phyloP scores from a whole-genome alignment of 2,329 filamentous ascomycete species.

The Phaeosphaeriaceae sp. region DNA sequence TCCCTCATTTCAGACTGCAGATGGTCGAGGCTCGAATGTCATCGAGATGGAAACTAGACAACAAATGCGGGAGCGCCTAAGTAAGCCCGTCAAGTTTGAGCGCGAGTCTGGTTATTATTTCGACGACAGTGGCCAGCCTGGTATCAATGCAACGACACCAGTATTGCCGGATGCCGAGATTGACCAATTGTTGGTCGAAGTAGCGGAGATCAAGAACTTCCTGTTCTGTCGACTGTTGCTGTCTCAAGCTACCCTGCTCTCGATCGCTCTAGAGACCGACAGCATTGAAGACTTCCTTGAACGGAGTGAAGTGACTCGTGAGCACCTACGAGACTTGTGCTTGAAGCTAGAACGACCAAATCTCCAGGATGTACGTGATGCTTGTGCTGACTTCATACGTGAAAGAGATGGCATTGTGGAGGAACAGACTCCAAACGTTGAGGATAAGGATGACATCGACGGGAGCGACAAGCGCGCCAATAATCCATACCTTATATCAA shows the following conservation, averaged over 20 bases:
- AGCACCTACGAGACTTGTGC: conserved; percentile 56
- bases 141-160: conserved; percentile 43
- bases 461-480: no score
- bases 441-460: conserved; percentile 22
- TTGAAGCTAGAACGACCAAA: conserved; percentile 57
- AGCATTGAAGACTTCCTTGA: conserved; percentile 56
- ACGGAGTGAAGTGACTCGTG: conserved; percentile 51
- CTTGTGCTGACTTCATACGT: conserved; percentile 58
- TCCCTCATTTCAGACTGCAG: conserved; percentile 18
- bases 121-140: conserved; percentile 39
- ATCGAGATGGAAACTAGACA: conserved; percentile 54
- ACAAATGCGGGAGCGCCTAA: conserved; percentile 51
- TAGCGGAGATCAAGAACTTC: conserved; percentile 58
- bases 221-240: conserved; percentile 59
- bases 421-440: conserved; percentile 15
- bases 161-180: conserved; percentile 54
- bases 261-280: conserved; percentile 52
- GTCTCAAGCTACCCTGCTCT: conserved; percentile 55
- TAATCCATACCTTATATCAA: conserved; percentile 5
- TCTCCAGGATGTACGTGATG: conserved; percentile 60
- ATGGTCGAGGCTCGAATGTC: conserved; percentile 40
- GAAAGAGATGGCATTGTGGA: conserved; percentile 49
- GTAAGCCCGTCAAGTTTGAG: conserved; percentile 49
- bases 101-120: conserved; percentile 43
- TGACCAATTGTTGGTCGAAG: conserved; percentile 51